These are phyloP conservation scores for Davidsoniella neocaledoniae DNA, from an alignment of 2,329 filamentous ascomycete species.

Conservation along the genomic window DNA sequence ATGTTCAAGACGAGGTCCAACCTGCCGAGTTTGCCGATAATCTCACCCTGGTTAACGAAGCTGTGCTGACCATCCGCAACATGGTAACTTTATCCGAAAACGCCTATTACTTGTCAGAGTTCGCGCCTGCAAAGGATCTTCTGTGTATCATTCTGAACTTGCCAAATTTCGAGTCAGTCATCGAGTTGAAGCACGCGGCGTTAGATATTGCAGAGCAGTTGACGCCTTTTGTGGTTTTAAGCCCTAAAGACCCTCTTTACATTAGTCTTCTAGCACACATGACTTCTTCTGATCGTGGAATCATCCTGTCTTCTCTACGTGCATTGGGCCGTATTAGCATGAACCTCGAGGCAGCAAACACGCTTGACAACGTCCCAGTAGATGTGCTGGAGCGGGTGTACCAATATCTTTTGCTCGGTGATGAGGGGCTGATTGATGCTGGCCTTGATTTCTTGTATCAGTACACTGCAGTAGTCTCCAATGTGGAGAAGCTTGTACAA, in stretches of 20 bases:
- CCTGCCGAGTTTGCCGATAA: conserved; percentile 52
- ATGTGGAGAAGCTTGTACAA: conserved; percentile 56
- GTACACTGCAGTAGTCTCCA: conserved; percentile 72
- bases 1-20: conserved; percentile 53
- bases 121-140: conserved; percentile 62
- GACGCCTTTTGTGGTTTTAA: conserved; percentile 62
- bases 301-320: conserved; percentile 62
- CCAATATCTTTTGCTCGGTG: conserved; percentile 63
- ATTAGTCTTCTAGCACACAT: conserved; percentile 50
- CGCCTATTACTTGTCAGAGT: conserved; percentile 60
- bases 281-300: conserved; percentile 58
- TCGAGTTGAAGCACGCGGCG: conserved; percentile 79
- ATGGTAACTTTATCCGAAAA: conserved; percentile 93
- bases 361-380: conserved; percentile 52
- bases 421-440: conserved; percentile 77
- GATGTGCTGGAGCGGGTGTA: conserved; percentile 49
- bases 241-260: conserved; percentile 63
- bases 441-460: conserved; percentile 92
- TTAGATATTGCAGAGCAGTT: conserved; percentile 85
- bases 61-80: conserved; percentile 75
- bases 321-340: conserved; percentile 79
- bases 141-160: conserved; percentile 69
- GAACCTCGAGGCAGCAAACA: conserved; percentile 64
- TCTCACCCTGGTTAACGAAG: conserved; percentile 67
- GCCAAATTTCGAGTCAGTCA: conserved; percentile 51